Conservation (phyloP, 192 early-diverging fungal species). For the Ramicandelaber brevisporus region DNA sequence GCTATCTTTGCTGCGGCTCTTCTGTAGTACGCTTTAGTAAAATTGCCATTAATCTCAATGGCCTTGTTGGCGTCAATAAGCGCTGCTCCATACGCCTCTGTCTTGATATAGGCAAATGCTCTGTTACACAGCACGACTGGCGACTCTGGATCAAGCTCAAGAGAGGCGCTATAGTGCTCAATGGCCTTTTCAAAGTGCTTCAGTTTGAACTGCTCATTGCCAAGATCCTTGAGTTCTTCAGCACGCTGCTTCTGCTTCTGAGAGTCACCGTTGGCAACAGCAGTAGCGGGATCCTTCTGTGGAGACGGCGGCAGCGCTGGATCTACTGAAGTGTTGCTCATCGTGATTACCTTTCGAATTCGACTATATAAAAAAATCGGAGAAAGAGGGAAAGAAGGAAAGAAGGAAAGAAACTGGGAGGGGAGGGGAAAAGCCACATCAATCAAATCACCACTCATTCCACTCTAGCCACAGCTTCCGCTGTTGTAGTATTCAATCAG, state of each 20-base stretch:
- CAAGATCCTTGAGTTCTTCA: constrained; percentile 29
- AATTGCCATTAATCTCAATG: constrained; percentile 50
- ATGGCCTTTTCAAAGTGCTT: constrained; percentile 70
- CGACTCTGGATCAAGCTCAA: constrained; percentile 55
- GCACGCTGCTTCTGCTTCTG: constrained; percentile 35
- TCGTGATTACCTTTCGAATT: too few species aligned
- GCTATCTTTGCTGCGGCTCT: constrained; percentile 73
- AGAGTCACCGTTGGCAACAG: too few species aligned
- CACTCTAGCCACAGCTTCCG: too few species aligned
- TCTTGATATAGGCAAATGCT: constrained; percentile 60
- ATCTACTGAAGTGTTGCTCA: too few species aligned
- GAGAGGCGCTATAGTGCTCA: constrained; percentile 74
- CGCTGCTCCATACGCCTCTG: constrained; percentile 69
- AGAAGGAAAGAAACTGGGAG: too few species aligned
- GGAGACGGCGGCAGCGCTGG: too few species aligned
- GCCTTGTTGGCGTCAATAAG: constrained; percentile 61
- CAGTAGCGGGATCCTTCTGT: too few species aligned
- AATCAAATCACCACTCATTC: too few species aligned
- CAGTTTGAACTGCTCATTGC: constrained; percentile 48
- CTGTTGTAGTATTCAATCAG: too few species aligned
- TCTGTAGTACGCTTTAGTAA: constrained; percentile 86
- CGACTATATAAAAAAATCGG: too few species aligned
- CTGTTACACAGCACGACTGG: constrained; percentile 82
- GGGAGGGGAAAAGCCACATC: too few species aligned
- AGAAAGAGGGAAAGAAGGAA: too few species aligned